Evolutionary conservation across 306 rosid species (phyloP), one percentile per base, ranked within the genome.

Genomic region (Cajanus cajan): DNA sequence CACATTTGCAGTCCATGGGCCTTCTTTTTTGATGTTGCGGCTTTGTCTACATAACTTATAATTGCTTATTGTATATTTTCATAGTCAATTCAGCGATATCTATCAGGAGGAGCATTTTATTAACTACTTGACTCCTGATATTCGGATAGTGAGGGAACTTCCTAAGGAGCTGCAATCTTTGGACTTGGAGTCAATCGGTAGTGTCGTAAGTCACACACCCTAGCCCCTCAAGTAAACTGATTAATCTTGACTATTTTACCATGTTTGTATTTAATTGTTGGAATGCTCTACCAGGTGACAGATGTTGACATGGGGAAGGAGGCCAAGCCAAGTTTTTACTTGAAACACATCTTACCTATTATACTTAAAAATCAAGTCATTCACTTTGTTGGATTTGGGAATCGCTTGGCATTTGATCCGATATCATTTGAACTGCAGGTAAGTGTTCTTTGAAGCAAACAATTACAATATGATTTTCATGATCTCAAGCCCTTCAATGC

Each of bases 401-500:
- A 93, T 89, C 98, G 98, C 65, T 83, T 95, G 89, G 98, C 98
- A 76, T 95, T 93, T 90, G 98, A 95, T 77, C 97, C 96, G 6
- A 88, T 95, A 63, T 84, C 98, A 55, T 89, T 91, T 82, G 89
- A 89, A 83, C 83, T 91, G 76, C 99, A 91, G 99, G 98, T 95
- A 89, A 84, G 77, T 47, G 66, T 80, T 81, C 78, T 71, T 64
- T 81, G 71, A 79, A 43, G 82, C 81, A 61, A 41, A 5, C 72
- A 48, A 13, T 58, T 71, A 28, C 52, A 65, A 36, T 44, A 71
- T 73, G 37, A 50, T 34, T 71, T 74, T 73, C 69, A 54, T 79
- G n/a, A 54, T 51, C 69, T 84, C 71, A 62, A 81, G 78, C 55
- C 52, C 34, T 75, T 61, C 75, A 68, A 50, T 82, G 44, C 80